Conservation (phyloP, 305 asterid species). For the Ajuga reptans region DNA sequence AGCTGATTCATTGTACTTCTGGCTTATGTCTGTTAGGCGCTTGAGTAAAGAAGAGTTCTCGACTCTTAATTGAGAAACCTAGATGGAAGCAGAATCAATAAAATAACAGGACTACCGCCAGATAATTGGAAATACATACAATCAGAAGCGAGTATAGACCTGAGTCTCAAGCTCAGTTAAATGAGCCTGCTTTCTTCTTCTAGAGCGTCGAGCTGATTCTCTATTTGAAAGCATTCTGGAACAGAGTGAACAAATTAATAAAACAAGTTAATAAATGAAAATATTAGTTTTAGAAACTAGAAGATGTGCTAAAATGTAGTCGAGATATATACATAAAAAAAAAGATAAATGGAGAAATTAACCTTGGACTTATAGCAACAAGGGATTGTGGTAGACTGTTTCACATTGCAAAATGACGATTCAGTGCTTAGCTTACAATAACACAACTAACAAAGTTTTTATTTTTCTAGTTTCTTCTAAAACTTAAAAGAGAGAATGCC, state of each 20-base stretch:
- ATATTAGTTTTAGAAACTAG: neutral
- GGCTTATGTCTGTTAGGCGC: conserved; percentile 81
- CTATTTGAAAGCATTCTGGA: conserved; percentile 78
- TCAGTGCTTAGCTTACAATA: neutral
- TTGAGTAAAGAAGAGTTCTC: conserved; percentile 84
- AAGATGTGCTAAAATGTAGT: neutral
- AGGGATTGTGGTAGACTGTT: neutral
- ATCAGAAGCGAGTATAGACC: conserved; percentile 30
- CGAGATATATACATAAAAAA: no score
- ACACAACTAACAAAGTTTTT: neutral
- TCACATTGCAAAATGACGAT: neutral
- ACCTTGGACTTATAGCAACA: neutral
- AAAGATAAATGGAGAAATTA: neutral
- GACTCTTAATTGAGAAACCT: conserved; percentile 75
- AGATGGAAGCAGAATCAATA: conserved; percentile 18
- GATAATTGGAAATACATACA: conserved; percentile 11
- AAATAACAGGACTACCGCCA: conserved; percentile 12
- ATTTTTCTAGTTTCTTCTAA: neutral
- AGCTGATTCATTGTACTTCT: conserved; percentile 87
- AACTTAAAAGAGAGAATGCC: neutral
- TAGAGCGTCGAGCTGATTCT: conserved; percentile 98
- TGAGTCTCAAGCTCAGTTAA: conserved; percentile 91
- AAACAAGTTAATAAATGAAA: no score
- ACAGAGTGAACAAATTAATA: neutral
- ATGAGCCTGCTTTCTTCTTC: conserved; percentile 98